Percentiles rank a stretch among this genome's conserved stretches.
phyloP scores from a whole-genome alignment of 2,329 filamentous ascomycete genomes.

The Fusarium sp. region DNA sequence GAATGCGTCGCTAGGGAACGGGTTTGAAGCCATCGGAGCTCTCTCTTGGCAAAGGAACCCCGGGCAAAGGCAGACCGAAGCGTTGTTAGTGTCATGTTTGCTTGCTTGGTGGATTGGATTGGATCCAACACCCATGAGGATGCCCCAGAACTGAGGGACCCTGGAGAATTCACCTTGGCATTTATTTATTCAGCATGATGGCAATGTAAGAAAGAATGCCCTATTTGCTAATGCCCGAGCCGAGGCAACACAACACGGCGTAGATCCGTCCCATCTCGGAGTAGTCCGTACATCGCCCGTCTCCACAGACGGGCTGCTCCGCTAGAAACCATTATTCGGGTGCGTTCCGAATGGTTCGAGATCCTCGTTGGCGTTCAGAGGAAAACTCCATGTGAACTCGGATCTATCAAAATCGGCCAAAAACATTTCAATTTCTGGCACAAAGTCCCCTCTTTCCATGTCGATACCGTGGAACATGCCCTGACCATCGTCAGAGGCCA shows the following conservation, averaged over 20 bases:
- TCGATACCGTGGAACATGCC: background rate
- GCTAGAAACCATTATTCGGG: background rate
- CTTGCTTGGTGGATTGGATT: no score
- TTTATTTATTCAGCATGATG: background rate
- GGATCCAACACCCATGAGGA: background rate
- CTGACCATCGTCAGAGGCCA: background rate
- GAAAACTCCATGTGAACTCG: conserved; percentile 24
- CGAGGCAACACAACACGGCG: background rate
- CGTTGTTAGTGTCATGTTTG: conserved; percentile 1
- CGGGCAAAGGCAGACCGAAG: background rate
- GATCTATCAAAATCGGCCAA: conserved; percentile 24
- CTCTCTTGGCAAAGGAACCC: background rate
- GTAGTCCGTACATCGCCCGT: background rate
- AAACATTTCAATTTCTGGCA: conserved; percentile 32
- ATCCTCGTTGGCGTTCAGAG: conserved; percentile 13
- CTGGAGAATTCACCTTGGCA: background rate
- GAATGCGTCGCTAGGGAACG: conserved; percentile 2
- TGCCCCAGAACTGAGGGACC: background rate
- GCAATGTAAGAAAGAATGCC: background rate
- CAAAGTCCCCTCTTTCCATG: background rate
- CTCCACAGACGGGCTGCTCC: conserved; percentile 4
- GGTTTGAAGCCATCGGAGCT: background rate
- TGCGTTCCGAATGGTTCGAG: background rate
- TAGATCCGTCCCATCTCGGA: background rate
- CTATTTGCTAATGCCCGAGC: background rate